phyloP scores from a whole-genome alignment of 2,329 filamentous ascomycete species.

The Aspergillus luchuensis region DNA sequence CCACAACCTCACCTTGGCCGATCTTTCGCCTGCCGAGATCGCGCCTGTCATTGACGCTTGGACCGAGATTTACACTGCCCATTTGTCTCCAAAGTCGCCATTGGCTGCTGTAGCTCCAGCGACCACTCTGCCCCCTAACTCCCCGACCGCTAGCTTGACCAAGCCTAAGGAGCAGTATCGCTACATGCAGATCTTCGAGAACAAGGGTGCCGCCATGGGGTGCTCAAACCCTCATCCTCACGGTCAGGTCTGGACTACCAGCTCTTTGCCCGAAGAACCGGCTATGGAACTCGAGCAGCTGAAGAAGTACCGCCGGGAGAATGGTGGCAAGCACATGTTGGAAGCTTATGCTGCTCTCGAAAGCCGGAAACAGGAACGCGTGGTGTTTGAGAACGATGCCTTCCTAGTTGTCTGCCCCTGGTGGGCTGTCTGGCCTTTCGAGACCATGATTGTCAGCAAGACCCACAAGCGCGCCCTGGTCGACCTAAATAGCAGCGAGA shows the following conservation, averaged over 20 bases:
- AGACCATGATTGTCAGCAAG: conserved; percentile 86
- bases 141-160: conserved; percentile 47
- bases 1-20: conserved; percentile 89
- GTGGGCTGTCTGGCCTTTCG: conserved; percentile 98
- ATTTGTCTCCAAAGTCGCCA: conserved; percentile 72
- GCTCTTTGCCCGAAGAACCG: conserved; percentile 85
- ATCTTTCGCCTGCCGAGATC: conserved; percentile 77
- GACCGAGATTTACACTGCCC: conserved; percentile 84
- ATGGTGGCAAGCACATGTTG: conserved; percentile 74
- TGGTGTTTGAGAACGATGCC: conserved; percentile 81
- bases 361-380: conserved; percentile 75
- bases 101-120: conserved; percentile 54
- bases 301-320: conserved; percentile 72
- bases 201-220: conserved; percentile 97
- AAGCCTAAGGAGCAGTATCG: conserved; percentile 74
- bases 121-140: conserved; percentile 51
- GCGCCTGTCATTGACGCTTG: conserved; percentile 83
- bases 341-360: conserved; percentile 87
- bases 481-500: conserved; percentile 74
- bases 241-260: conserved; percentile 95
- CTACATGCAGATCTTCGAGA: conserved; percentile 99
- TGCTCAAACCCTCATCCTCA: conserved; percentile 98
- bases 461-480: conserved; percentile 81
- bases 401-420: conserved; percentile 92
- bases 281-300: conserved; percentile 76